Base-by-base conservation (phyloP, 2,329 filamentous ascomycete genomes). In the Calonectria pauciramosa region DNA sequence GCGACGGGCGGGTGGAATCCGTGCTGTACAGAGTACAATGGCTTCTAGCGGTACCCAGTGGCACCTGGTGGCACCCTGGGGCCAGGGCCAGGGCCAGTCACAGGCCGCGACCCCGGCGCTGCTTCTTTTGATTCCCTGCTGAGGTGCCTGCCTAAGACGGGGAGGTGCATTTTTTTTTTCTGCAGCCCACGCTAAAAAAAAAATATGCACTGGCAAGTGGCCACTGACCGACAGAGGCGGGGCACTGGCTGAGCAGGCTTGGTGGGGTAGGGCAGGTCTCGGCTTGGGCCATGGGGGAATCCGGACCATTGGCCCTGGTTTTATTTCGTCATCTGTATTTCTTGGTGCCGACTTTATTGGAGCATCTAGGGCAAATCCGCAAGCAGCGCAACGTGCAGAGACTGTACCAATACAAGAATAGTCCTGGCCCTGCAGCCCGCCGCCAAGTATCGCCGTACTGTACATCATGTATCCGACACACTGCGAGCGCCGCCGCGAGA, bases 271-370 rank as follows among this genome's bases (percentile, higher is more conserved):
- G 74, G 77, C 73, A 66, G 32, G 71, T 77, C 56, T 66, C 63
- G 67, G 75, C 71, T 67, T 66, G 36, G 47, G 74, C 76, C 60
- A 52, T 49, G 38, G n/a, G 49, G 60, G 59, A 36, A 47, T 41
- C 60, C 56, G 38, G 76, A 72, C 75, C 76, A 80, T 74, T 78
- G 70, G 64, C 71, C 73, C 63, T 75, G 64, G 67, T 68, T 78
- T 78, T 76, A 73, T 79, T 80, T 80, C 79, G 79, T 80, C 76
- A 78, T 77, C 70, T 28, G 47, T 74, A 51, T 69, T 68, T 70
- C 30, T 30, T 69, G 66, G 60, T 65, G 30, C 38, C 60, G 64
- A 44, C 72, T 52, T 64, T 65, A 67, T 69, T 73, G 75, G 71
- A 34, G 38, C 49, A 64, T 51, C 52, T 72, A 68, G 64, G 70